phyloP scores from a whole-genome alignment of 2,329 filamentous ascomycete genomes.

The Talaromyces atroroseus region DNA sequence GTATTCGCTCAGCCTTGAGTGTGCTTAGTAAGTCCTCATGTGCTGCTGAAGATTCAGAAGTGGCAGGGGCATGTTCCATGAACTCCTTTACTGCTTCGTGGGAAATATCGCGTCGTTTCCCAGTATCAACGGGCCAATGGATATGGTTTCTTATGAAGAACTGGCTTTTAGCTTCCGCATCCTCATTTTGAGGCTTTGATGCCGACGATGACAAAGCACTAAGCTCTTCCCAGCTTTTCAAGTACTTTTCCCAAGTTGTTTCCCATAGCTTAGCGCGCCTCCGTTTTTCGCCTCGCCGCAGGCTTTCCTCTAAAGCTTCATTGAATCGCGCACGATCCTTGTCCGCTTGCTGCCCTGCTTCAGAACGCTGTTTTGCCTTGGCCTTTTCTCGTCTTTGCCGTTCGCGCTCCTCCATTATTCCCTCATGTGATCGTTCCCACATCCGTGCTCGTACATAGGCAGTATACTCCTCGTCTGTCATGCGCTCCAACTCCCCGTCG shows the following conservation, averaged over 20 bases:
- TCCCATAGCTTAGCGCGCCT: slow-evolving; percentile 41
- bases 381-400: slow-evolving; percentile 50
- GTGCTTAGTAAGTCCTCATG: slow-evolving; percentile 39
- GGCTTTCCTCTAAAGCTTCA: slow-evolving; percentile 62
- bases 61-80: slow-evolving; percentile 53
- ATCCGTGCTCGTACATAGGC: slow-evolving; percentile 78
- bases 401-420: slow-evolving; percentile 70
- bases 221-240: slow-evolving; percentile 56
- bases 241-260: slow-evolving; percentile 61
- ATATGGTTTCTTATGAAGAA: slow-evolving; percentile 40
- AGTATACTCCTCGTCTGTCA: slow-evolving; percentile 91
- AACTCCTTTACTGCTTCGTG: slow-evolving; percentile 63
- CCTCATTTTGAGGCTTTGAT: slow-evolving; percentile 4
- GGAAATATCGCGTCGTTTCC: slow-evolving; percentile 52
- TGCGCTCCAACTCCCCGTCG: slow-evolving; percentile 63
- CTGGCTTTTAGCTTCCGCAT: slow-evolving; percentile 15
- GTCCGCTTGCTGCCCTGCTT: slow-evolving; percentile 23
- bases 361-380: slow-evolving; percentile 40
- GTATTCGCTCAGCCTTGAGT: slow-evolving; percentile 77
- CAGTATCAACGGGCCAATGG: slow-evolving; percentile 69
- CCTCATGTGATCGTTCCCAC: slow-evolving; percentile 92
- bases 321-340: slow-evolving; percentile 44
- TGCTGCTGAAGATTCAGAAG: background rate
- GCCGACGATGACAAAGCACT: slow-evolving; percentile 17
- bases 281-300: slow-evolving; percentile 62